Base-by-base conservation (phyloP, 257 asterid genomes). In the Gentiana macrophylla region DNA sequence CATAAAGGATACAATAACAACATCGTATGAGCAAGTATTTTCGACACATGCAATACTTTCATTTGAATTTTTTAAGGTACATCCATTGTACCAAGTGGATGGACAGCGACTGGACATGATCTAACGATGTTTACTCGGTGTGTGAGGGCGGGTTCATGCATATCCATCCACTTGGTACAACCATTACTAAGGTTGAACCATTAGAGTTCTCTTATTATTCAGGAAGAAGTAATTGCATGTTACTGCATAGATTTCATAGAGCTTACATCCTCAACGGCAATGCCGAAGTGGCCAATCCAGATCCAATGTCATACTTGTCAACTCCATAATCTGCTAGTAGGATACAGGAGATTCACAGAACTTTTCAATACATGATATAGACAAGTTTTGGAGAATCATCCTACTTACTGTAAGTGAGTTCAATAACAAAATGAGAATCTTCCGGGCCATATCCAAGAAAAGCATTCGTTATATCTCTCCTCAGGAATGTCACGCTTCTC, bases 361-460 rank as follows among this genome's bases (percentile, higher is more conserved):
- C 24, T 24, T 24, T 24, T 52, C 59, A 34, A 63, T 6, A 6
- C 46, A 63, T 33, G 7, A 45, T 45, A 62, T 48, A 34, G 37
- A 5, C 24, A 59, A 24, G 47, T 13, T 59, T 32, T 11, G 32
- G 50, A 65, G 2, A 55, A 59, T 56, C 9, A 56, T 49, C n/a
- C 32, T 55, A 58, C 78, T 41, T 66, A 78, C 84, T 72, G 62
- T 72, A 74, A 45, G 84, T 72, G 61, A 78, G 79, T 58, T 78
- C 84, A 72, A 74, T 63, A 1, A 79, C 57, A 53, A 74, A 78
- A 68, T 74, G 59, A 54, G 79, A 66, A 8, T 66, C 78, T 65
- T 77, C 84, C 35, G 80, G 66, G 24, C 84, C 80, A 68, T 68
- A 77, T 60, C 80, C 78, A 57, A 78, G 68, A 69, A 78, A 78